Percentiles rank a stretch among this genome's conserved stretches.
Conservation (phyloP, 148 eudicot genomes). For the Silene uniflora region DNA sequence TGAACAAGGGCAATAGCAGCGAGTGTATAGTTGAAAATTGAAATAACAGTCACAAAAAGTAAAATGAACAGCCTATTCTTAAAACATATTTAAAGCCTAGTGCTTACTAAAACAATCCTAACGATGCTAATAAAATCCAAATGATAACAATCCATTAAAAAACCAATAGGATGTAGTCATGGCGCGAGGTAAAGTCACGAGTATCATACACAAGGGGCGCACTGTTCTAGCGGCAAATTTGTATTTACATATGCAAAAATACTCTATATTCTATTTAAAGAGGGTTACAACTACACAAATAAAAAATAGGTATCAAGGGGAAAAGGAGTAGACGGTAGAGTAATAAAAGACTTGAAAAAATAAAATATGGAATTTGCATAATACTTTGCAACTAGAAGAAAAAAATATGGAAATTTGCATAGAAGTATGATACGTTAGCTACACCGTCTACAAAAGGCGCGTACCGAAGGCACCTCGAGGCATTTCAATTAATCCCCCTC, state of each 20-base stretch:
- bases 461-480: background rate
- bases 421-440: background rate
- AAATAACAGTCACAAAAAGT: background rate
- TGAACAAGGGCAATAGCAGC: background rate
- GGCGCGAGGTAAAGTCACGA: background rate
- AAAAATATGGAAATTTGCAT: background rate
- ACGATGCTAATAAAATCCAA: background rate
- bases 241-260: no score
- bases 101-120: background rate
- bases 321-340: no score
- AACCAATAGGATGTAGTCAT: background rate
- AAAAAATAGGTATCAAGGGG: no score
- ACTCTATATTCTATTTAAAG: no score
- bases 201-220: no score
- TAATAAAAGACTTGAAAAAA: no score
- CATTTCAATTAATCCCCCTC: background rate
- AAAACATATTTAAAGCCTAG: background rate
- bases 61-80: background rate
- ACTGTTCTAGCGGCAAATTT: no score
- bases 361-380: no score
- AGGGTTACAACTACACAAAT: no score
- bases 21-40: background rate
- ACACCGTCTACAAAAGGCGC: background rate
- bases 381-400: background rate
- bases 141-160: background rate